Base-by-base conservation (phyloP, 345 rosid species). In the Conringia planisiliqua region DNA sequence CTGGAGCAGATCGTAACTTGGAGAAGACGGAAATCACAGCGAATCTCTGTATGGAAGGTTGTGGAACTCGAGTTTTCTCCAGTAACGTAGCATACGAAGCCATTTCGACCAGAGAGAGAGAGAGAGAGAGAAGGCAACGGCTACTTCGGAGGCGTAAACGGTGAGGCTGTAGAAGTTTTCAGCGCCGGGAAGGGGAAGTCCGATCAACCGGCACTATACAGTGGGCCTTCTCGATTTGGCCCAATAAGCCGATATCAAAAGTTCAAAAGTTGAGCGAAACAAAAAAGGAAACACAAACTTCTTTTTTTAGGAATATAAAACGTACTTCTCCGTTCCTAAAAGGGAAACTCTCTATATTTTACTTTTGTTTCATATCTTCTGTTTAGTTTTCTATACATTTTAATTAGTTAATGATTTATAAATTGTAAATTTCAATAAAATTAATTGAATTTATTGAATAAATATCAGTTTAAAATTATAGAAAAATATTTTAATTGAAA, bases 11-110 rank as follows among this genome's bases (percentile, higher is more conserved):
- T 48, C 93, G 88, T 39, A 93, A 80, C 84, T 89, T 94, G 56
- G 93, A 85, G 86, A 91, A 91, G 64, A 93, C 73, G 29, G 97
- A 87, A 62, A 82, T 77, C 16, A 89, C 97, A 0, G 96, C 94
- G 78, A 85, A 78, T 70, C 81, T 87, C 73, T 93, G 95, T 57
- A 94, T 83, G 10, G 97, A 88, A 17, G 97, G 97, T 78, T 91
- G 98, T 2, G 90, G 92, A 0, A 82, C 86, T 44, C 92, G 81
- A 43, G 89, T 87, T 80, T 80, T 91, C 81, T 88, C 94, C 1
- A 91, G 92, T 32, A 91, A 76, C 7, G 85, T 68, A 76, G 79
- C 42, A 76, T 89, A 93, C 2, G 88, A 72, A 54, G 86, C 97
- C 98, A 90, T 89, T 10, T 4, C 1, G 47, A 60, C 24, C 3